Conservation (phyloP, 805 yeast species). For the Wickerhamomyces bovis region DNA sequence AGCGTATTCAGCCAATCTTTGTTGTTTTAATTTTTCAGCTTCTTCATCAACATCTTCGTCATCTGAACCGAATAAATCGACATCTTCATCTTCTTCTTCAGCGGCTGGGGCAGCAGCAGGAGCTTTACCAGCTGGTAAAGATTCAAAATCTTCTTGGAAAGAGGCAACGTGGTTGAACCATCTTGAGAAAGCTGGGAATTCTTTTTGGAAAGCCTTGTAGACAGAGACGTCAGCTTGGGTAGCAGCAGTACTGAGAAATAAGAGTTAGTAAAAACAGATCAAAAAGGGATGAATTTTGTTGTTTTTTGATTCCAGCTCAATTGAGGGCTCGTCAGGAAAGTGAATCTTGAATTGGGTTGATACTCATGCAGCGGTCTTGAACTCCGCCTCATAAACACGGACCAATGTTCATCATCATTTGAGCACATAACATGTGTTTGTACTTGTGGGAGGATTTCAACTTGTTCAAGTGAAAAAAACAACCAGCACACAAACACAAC, state of each 20-base stretch:
- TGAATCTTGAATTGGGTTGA: slow-evolving; percentile 44
- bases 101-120: slow-evolving; percentile 50
- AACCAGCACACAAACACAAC: slow-evolving; percentile 1
- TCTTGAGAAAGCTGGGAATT: slow-evolving; percentile 93
- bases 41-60: slow-evolving; percentile 93
- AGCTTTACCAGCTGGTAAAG: slow-evolving; percentile 69
- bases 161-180: slow-evolving; percentile 99
- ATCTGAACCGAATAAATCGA: slow-evolving; percentile 88
- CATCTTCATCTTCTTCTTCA: slow-evolving; percentile 83
- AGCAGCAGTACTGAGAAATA: slow-evolving; percentile 62
- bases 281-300: background rate
- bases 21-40: slow-evolving; percentile 95
- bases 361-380: slow-evolving; percentile 96
- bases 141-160: slow-evolving; percentile 75
- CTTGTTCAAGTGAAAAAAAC: too few species aligned
- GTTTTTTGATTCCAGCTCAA: background rate
- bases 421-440: background rate
- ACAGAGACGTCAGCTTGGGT: slow-evolving; percentile 93
- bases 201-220: slow-evolving; percentile 88
- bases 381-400: slow-evolving; percentile 97
- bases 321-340: slow-evolving; percentile 30
- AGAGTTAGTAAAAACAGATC: slow-evolving; percentile 14
- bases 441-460: background rate
- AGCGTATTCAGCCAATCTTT: slow-evolving; percentile 96
- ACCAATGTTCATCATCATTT: slow-evolving; percentile 77